Percentiles rank a stretch among this genome's conserved stretches.
Conservation (phyloP, 1,139 yeast genomes). For the Yamadazyma triangularis region DNA sequence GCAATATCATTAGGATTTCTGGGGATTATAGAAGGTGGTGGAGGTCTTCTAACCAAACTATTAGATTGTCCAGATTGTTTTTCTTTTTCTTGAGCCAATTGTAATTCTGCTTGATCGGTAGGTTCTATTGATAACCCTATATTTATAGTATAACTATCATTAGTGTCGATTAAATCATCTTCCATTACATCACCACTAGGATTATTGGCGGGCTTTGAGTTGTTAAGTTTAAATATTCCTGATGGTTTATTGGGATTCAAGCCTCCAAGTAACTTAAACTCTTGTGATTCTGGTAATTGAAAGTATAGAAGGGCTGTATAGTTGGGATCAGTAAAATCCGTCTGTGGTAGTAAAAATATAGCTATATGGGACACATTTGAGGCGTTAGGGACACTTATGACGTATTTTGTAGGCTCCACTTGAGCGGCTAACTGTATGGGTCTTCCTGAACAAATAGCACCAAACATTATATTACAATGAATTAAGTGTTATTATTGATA, state of each 20-base stretch:
- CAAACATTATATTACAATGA: constrained; percentile 49
- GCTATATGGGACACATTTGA: constrained; percentile 67
- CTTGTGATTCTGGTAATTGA: constrained; percentile 66
- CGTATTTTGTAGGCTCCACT: constrained; percentile 60
- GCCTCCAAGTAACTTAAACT: constrained; percentile 76
- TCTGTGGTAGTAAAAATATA: constrained; percentile 69
- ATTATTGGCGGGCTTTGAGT: constrained; percentile 15
- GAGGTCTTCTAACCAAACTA: constrained; percentile 19
- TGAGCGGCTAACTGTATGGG: constrained; percentile 55
- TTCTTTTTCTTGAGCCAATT: constrained; percentile 21
- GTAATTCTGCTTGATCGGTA: constrained; percentile 48
- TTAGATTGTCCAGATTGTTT: constrained; percentile 18
- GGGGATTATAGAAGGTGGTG: constrained; percentile 10
- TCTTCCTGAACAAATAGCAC: constrained; percentile 55
- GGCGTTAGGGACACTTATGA: constrained; percentile 59
- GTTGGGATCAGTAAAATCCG: constrained; percentile 55
- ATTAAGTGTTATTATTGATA: neutral
- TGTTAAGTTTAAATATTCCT: constrained; percentile 81
- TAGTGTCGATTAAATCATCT: constrained; percentile 29
- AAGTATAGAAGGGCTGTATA: constrained; percentile 84
- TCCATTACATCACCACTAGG: constrained; percentile 20
- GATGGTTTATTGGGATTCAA: constrained; percentile 75
- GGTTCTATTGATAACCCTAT: constrained; percentile 93
- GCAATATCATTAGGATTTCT: constrained; percentile 26
- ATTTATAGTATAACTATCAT: constrained; percentile 36